Evolutionary conservation across 78 protist species (phyloP).

Genomic region (Protostelium mycophagum): DNA sequence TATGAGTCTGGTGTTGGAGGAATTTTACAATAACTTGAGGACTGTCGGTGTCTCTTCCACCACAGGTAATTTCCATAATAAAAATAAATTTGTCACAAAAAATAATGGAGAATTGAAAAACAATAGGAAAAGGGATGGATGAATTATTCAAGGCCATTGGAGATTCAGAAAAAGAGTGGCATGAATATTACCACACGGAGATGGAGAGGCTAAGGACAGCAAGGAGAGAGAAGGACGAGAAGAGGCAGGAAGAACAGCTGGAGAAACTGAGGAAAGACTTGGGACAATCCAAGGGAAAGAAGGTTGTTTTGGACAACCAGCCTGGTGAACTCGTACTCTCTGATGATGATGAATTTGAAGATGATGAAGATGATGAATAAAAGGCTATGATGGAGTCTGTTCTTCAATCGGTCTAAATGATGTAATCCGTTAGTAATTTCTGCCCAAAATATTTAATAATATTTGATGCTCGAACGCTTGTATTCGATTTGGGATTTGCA

Average conservation of each 20-base stretch:
- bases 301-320: constrained; percentile 33
- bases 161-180: constrained; percentile 56
- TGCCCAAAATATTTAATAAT: background rate
- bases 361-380: background rate
- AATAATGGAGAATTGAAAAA: constrained; percentile 61
- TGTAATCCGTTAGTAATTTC: background rate
- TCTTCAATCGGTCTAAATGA: background rate
- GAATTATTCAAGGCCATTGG: constrained; percentile 58
- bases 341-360: background rate
- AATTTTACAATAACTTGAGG: constrained; percentile 67
- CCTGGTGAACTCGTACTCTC: background rate
- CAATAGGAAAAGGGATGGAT: constrained; percentile 83
- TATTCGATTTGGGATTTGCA: background rate
- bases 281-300: constrained; percentile 55
- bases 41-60: constrained; percentile 9
- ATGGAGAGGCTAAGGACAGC: constrained; percentile 29
- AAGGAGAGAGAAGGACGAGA: constrained; percentile 17
- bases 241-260: constrained; percentile 18
- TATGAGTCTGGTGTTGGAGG: constrained; percentile 85
- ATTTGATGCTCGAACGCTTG: background rate
- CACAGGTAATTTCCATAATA: background rate
- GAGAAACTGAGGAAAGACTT: constrained; percentile 51
- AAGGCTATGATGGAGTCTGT: background rate
- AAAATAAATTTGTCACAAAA: background rate
- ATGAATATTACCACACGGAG: constrained; percentile 45